Evolutionary conservation across 805 yeast species (phyloP), one percentile per base, ranked within the genome.

Genomic region (Zygotorulaspora danielsina): DNA sequence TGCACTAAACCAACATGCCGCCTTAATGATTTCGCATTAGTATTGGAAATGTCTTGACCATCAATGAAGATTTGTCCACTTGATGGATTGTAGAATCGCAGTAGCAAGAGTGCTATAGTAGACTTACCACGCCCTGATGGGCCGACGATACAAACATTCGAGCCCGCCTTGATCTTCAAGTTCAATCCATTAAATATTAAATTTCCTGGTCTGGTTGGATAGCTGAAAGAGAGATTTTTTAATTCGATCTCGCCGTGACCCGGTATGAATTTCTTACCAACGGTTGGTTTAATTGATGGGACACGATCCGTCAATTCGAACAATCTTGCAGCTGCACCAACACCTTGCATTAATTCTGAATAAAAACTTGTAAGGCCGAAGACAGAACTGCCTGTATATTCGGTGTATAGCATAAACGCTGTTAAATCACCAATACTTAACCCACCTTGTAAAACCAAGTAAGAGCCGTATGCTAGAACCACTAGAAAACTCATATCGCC

Each of bases 261-360:
- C 3, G 62, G 57, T 15, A 56, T 42, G 22, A 73, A 65, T 36
- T 66, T 68, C 21, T 55, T 45, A 19, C 97, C 97, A 13, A 66
- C 55, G 1, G 82, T 73, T 2, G 89, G 76, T 9, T 72, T 68
- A 30, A 90, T 86, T 13, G 70, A 64, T 1, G 97, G 89, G 42
- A 78, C 66, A 62, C 84, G 72, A 46, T 86, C 95, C 32, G 83
- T 76, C 33, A 93, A 69, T 60, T 93, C 98, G 66, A 90, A 90
- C 25, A 90, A 69, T 48, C 98, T 72, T 38, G 90, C 80, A 0
- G 97, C 94, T 1, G 97, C 97, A 40, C 98, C 98, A 6, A 87
- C 84, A 38, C 97, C 97, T 67, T 93, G 93, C 98, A 93, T 93
- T 43, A 93, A 67, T 61, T 93, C 98, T 1, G 96, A 81, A 57